A percentile compares a stretch with the other conserved stretches of the same genome.
Conservation (phyloP, 1,284 basidiomycete genomes). For the Trichosporon sp. region DNA sequence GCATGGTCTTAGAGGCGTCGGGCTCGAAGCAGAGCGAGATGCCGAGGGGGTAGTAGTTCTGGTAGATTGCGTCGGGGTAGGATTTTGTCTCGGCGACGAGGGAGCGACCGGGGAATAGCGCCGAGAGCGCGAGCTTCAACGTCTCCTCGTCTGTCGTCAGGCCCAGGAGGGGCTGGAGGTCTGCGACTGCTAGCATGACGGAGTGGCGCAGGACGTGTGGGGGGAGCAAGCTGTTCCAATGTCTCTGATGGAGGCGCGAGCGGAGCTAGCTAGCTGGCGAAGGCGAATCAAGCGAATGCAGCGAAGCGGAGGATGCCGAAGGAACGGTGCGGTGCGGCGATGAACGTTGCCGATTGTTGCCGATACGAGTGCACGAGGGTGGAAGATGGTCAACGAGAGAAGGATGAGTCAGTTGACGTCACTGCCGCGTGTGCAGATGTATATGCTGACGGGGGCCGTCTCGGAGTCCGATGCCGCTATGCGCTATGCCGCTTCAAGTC, state of each 20-base stretch:
- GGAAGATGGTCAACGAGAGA: background rate
- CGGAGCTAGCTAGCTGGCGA: too few species aligned
- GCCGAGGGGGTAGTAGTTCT: constrained; percentile 76
- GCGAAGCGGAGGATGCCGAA: background rate
- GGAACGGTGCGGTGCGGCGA: too few species aligned
- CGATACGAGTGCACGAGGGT: background rate
- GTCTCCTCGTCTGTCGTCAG: constrained; percentile 25
- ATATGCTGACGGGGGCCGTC: background rate
- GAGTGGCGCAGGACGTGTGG: background rate
- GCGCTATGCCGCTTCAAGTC: too few species aligned
- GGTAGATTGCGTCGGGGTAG: constrained; percentile 78
- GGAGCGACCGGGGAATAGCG: constrained; percentile 19
- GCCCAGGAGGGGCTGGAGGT: constrained; percentile 28
- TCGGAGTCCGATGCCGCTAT: background rate
- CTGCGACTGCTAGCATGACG: constrained; percentile 21
- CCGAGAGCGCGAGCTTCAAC: constrained; percentile 25
- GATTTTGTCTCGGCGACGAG: constrained; percentile 68
- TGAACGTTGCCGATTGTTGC: background rate
- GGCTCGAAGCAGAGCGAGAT: constrained; percentile 71
- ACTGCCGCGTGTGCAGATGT: background rate
- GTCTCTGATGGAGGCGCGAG: background rate
- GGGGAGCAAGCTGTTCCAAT: background rate
- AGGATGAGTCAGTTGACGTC: constrained; percentile 4
- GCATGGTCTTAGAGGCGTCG: constrained; percentile 50
- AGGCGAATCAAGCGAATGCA: background rate